Conservation (phyloP, 1,139 yeast species). For the Geotrichum klebahnii region DNA sequence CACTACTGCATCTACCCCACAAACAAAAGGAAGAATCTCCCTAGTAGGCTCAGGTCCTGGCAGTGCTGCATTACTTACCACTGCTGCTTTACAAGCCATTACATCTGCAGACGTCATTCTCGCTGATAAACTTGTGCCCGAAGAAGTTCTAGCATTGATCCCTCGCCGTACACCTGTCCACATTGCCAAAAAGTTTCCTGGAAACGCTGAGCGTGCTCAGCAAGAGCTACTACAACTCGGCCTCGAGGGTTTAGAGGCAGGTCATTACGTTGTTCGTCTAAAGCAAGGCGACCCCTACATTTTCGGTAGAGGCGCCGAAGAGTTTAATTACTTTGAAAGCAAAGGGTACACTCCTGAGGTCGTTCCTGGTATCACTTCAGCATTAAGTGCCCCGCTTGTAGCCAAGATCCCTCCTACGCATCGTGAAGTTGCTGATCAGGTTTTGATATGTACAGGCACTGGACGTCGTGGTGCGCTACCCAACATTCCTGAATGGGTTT, state of each 20-base stretch:
- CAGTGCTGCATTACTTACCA: constrained; percentile 70
- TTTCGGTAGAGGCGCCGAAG: constrained; percentile 97
- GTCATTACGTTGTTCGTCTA: constrained; percentile 76
- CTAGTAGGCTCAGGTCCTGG: constrained; percentile 96
- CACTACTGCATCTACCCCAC: background rate
- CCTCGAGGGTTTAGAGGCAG: constrained; percentile 56
- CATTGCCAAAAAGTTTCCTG: constrained; percentile 93
- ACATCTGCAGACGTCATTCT: constrained; percentile 76
- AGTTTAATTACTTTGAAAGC: constrained; percentile 58
- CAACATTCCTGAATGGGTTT: constrained; percentile 66
- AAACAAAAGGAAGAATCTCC: constrained; percentile 54
- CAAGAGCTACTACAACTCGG: constrained; percentile 74
- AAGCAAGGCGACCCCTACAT: constrained; percentile 98
- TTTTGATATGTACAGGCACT: constrained; percentile 89
- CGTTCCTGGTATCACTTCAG: constrained; percentile 85
- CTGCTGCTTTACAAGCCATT: constrained; percentile 81
- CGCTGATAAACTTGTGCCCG: constrained; percentile 91
- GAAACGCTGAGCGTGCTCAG: constrained; percentile 93
- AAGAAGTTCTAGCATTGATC: constrained; percentile 73
- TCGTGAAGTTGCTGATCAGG: constrained; percentile 88
- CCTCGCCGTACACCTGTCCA: constrained; percentile 71
- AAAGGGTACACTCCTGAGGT: constrained; percentile 72
- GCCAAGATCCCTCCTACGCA: constrained; percentile 89
- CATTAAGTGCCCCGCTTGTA: constrained; percentile 83
- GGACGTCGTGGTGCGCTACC: constrained; percentile 87